Evolutionary conservation across 495 filamentous ascomycete species (phyloP).

Genomic region (Wilcoxina mikolae): DNA sequence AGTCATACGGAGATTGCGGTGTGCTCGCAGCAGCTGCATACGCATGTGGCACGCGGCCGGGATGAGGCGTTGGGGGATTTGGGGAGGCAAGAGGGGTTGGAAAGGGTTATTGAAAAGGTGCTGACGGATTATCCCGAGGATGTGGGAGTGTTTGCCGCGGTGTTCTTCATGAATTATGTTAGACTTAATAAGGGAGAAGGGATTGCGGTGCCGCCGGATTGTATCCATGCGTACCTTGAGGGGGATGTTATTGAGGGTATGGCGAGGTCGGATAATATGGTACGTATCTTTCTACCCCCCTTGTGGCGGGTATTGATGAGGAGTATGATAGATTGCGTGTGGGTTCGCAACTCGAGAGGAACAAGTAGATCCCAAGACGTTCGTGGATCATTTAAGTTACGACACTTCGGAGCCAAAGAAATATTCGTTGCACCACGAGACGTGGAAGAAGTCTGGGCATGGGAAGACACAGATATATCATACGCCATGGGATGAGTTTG

Average conservation of each 20-base stretch:
- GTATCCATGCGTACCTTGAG: conserved; percentile 61
- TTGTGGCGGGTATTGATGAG: neutral
- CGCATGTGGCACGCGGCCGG: conserved; percentile 36
- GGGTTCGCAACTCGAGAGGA: conserved; percentile 7
- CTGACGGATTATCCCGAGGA: conserved; percentile 38
- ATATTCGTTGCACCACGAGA: conserved; percentile 11
- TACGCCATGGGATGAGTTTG: conserved; percentile 16
- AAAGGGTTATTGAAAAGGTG: conserved; percentile 49
- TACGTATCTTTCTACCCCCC: neutral
- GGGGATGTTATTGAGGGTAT: conserved; percentile 79
- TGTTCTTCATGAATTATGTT: conserved; percentile 62
- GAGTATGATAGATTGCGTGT: conserved; percentile 17
- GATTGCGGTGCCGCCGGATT: conserved; percentile 62
- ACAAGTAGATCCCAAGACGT: conserved; percentile 5
- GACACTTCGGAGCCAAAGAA: neutral
- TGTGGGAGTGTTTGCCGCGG: conserved; percentile 47
- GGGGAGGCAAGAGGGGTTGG: conserved; percentile 45
- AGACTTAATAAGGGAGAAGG: conserved; percentile 49
- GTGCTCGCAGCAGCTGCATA: conserved; percentile 31
- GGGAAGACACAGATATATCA: conserved; percentile 14
- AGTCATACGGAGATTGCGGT: conserved; percentile 37
- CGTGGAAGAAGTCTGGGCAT: conserved; percentile 5
- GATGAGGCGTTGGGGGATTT: conserved; percentile 39
- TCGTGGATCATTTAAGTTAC: conserved; percentile 14
- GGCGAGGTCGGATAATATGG: conserved; percentile 65